phyloP scores from a whole-genome alignment of 2,329 filamentous ascomycete genomes.

The Penicillium sp. region DNA sequence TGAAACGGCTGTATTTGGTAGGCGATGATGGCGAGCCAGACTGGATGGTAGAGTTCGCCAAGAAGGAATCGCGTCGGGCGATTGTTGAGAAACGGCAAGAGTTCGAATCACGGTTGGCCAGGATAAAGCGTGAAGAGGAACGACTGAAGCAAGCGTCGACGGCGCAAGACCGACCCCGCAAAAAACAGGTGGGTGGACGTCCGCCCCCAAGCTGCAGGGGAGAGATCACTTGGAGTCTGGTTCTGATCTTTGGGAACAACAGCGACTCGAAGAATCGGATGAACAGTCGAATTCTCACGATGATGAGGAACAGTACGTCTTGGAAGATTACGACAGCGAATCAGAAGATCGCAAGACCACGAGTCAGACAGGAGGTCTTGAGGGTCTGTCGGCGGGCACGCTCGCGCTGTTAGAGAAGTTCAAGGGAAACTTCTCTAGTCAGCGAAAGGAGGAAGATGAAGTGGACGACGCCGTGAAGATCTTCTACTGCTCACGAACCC shows the following conservation, averaged over 20 bases:
- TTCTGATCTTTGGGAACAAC: too few relatives aligned
- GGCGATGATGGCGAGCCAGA: conserved; percentile 68
- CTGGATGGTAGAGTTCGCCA: conserved; percentile 77
- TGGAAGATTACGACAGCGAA: conserved; percentile 69
- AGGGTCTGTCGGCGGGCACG: conserved; percentile 66
- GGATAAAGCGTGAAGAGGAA: conserved; percentile 56
- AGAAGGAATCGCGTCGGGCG: conserved; percentile 61
- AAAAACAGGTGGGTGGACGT: conserved; percentile 35
- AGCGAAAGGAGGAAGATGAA: conserved; percentile 41
- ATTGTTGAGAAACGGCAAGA: conserved; percentile 63
- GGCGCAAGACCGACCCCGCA: conserved; percentile 45
- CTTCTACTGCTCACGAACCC: conserved; percentile 86
- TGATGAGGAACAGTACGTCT: conserved; percentile 64
- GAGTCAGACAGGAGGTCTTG: conserved; percentile 27
- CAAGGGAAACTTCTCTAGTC: conserved; percentile 40
- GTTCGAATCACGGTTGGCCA: conserved; percentile 64
- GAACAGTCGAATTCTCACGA: conserved; percentile 17
- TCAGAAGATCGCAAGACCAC: conserved; percentile 38
- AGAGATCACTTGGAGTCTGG: too few relatives aligned
- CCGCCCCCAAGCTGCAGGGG: too few relatives aligned
- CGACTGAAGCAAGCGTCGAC: conserved; percentile 51
- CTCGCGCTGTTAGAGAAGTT: conserved; percentile 65
- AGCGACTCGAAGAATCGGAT: conserved; percentile 25
- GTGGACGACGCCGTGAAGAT: conserved; percentile 66
- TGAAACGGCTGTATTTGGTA: conserved; percentile 2